Evolutionary conservation across 495 filamentous ascomycete species (phyloP).

Genomic region (Melanomma pulvis-pyrius): DNA sequence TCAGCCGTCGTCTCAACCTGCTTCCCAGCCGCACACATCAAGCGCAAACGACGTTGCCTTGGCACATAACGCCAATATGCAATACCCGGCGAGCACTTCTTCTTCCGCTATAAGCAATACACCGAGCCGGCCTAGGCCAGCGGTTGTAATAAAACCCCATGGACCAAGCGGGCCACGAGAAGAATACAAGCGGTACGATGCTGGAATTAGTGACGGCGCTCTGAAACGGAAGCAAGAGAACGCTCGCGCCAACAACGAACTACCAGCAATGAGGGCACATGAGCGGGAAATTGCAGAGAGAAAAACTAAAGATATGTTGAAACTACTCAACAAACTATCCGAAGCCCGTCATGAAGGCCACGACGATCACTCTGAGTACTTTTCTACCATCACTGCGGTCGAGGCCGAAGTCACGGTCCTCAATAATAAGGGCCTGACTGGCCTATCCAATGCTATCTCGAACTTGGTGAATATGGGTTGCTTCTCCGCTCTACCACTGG

Average conservation of each 20-base stretch:
- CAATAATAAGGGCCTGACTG: conserved; percentile 63
- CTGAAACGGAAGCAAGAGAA: conserved; percentile 45
- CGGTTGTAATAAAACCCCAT: conserved; percentile 13
- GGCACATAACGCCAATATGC: neutral
- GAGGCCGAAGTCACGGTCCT: conserved; percentile 65
- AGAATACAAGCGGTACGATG: conserved; percentile 14
- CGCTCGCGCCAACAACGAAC: conserved; percentile 37
- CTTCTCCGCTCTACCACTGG: conserved; percentile 69
- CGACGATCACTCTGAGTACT: conserved; percentile 49
- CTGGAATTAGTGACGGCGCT: conserved; percentile 12
- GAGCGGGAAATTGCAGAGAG: conserved; percentile 23
- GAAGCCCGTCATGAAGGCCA: conserved; percentile 68
- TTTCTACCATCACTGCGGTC: conserved; percentile 46
- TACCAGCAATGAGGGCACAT: conserved; percentile 36
- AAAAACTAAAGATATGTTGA: conserved; percentile 12
- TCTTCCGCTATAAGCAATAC: neutral
- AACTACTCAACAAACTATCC: conserved; percentile 69
- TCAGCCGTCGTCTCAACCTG: neutral
- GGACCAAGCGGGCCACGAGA: conserved; percentile 11
- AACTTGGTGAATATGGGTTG: conserved; percentile 70
- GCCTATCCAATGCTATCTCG: conserved; percentile 69
- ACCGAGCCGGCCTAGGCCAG: conserved; percentile 4
- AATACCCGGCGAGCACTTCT: neutral
- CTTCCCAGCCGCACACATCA: neutral
- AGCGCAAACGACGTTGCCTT: neutral